Conservation (phyloP, 1,284 basidiomycete genomes). For the Fomitiporia mediterranea region DNA sequence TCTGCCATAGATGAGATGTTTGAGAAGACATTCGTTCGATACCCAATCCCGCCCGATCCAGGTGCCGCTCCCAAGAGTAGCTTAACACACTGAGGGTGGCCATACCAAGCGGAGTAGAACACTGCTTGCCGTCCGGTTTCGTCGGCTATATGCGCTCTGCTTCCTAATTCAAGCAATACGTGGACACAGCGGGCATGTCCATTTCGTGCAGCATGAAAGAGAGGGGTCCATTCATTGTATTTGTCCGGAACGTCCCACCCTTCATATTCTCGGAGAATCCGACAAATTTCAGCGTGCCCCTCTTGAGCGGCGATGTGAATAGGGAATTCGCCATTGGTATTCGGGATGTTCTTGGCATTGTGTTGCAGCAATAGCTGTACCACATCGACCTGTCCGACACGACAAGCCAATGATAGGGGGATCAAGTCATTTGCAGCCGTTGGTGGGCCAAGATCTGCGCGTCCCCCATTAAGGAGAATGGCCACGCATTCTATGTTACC, state of each 20-base stretch:
- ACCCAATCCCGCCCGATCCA: slow-evolving; percentile 23
- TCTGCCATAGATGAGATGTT: slow-evolving; percentile 30
- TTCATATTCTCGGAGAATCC: slow-evolving; percentile 67
- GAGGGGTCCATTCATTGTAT: slow-evolving; percentile 96
- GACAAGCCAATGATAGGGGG: slow-evolving; percentile 88
- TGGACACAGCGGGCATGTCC: slow-evolving; percentile 78
- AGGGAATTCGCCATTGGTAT: slow-evolving; percentile 93
- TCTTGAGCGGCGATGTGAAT: slow-evolving; percentile 98
- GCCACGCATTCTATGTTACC: slow-evolving; percentile 82
- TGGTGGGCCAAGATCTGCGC: slow-evolving; percentile 54
- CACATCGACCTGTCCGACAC: slow-evolving; percentile 85
- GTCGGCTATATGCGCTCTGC: slow-evolving; percentile 71
- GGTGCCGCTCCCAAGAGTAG: slow-evolving; percentile 57
- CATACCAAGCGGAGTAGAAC: slow-evolving; percentile 98
- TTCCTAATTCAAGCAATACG: slow-evolving; percentile 76
- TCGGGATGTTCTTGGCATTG: slow-evolving; percentile 77
- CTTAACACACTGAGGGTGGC: slow-evolving; percentile 77
- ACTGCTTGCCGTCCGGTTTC: slow-evolving; percentile 85
- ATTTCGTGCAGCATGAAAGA: slow-evolving; percentile 92
- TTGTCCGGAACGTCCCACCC: slow-evolving; percentile 93
- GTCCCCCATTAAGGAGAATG: slow-evolving; percentile 68
- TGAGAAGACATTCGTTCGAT: slow-evolving; percentile 27
- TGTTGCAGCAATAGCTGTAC: slow-evolving; percentile 74
- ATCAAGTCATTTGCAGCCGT: slow-evolving; percentile 67
- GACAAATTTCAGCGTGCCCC: slow-evolving; percentile 84